Evolutionary conservation across 2,329 filamentous ascomycete species (phyloP).

Genomic region (Furcasterigmium furcatum): DNA sequence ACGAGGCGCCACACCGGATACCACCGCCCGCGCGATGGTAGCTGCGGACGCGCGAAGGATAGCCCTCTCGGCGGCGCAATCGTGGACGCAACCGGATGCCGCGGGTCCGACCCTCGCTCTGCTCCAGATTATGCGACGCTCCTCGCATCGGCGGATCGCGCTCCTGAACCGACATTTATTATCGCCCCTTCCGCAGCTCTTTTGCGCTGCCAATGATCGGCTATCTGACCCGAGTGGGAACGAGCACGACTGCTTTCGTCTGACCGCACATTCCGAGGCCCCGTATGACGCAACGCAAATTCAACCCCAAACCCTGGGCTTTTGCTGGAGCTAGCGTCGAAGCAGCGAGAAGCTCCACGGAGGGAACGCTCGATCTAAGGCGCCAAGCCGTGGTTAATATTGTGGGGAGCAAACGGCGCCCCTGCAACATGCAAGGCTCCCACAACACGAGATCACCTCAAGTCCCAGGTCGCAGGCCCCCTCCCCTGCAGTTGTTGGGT

Average conservation of each 20-base stretch:
- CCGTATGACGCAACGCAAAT: slow-evolving; percentile 2
- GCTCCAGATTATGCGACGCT: no score
- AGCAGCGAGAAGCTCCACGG: neutral
- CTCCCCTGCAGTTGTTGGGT: neutral
- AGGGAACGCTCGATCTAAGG: neutral
- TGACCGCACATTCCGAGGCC: slow-evolving; percentile 2
- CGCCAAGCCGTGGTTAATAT: neutral
- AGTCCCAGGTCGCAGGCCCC: neutral
- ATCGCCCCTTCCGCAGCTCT: neutral
- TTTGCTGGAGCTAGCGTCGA: neutral
- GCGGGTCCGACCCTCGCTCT: no score
- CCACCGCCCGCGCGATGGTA: no score
- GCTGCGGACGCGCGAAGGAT: no score
- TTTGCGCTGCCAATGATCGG: neutral
- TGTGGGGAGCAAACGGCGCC: neutral
- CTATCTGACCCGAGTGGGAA: neutral
- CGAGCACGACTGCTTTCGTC: neutral
- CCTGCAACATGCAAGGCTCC: neutral
- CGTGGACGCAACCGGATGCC: no score
- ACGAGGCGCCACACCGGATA: neutral
- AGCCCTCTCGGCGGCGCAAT: no score
- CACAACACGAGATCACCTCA: neutral
- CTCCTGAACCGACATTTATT: neutral
- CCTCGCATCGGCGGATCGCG: no score
- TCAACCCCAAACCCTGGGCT: neutral